Percentiles rank a stretch among this genome's conserved stretches.
phyloP scores from a whole-genome alignment of 805 yeast species.

The Torulaspora delbrueckii region DNA sequence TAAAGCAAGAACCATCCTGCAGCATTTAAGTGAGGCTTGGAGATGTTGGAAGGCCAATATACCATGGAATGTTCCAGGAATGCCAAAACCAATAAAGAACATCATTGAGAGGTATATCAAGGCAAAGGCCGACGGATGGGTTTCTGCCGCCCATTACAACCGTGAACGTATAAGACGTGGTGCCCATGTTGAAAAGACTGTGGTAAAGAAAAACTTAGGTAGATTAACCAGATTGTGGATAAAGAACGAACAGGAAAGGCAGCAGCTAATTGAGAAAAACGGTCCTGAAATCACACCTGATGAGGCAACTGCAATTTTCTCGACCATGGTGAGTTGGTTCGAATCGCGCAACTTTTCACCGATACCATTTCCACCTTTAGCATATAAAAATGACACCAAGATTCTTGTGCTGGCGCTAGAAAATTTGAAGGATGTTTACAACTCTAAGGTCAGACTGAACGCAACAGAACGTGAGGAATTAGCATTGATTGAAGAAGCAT shows the following conservation, averaged over 20 bases:
- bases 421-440: conserved; percentile 73
- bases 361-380: conserved; percentile 88
- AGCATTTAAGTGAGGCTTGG: conserved; percentile 98
- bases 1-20: conserved; percentile 80
- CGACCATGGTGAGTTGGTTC: conserved; percentile 87
- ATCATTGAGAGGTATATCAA: conserved; percentile 85
- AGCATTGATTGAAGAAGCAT: conserved; percentile 91
- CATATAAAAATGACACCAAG: conserved; percentile 91
- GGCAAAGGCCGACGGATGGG: conserved; percentile 97
- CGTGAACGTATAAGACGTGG: conserved; percentile 85
- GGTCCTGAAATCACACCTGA: conserved; percentile 85
- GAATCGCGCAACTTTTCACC: conserved; percentile 79
- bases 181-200: conserved; percentile 90
- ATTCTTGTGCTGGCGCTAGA: conserved; percentile 85
- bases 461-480: conserved; percentile 88
- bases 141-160: conserved; percentile 86
- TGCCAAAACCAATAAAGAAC: conserved; percentile 84
- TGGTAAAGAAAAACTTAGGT: conserved; percentile 89
- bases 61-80: conserved; percentile 96
- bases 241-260: conserved; percentile 86
- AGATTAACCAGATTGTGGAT: conserved; percentile 89
- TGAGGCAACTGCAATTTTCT: conserved; percentile 83
- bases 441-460: conserved; percentile 70
- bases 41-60: conserved; percentile 99
- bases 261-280: conserved; percentile 66